phyloP scores from a whole-genome alignment of 306 rosid genomes.

The Vicia faba region DNA sequence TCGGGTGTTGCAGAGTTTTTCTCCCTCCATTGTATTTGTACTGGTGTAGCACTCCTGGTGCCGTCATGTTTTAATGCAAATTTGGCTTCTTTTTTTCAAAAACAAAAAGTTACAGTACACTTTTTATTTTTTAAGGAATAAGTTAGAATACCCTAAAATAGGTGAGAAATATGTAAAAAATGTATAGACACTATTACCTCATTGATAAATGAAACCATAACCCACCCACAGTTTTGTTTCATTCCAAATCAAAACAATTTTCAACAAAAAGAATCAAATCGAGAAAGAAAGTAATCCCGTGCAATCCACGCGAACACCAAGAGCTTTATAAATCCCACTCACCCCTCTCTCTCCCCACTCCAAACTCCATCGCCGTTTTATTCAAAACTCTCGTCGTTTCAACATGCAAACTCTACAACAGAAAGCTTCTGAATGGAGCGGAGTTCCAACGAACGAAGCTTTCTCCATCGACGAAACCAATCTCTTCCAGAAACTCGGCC shows the following conservation, averaged over 20 bases:
- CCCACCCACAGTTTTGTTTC: slow-evolving; percentile 19
- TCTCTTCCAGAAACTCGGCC: slow-evolving; percentile 72
- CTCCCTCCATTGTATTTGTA: too few relatives aligned
- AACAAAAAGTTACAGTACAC: too few relatives aligned
- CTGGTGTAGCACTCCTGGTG: too few relatives aligned
- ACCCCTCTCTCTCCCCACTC: not conserved
- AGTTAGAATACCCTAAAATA: too few relatives aligned
- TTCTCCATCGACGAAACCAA: slow-evolving; percentile 75
- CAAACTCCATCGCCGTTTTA: slow-evolving; percentile 15
- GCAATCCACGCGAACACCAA: slow-evolving; percentile 45
- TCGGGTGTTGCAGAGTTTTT: too few relatives aligned
- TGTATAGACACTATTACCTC: too few relatives aligned
- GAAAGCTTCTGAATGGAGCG: slow-evolving; percentile 89
- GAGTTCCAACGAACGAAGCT: slow-evolving; percentile 61
- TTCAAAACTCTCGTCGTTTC: slow-evolving; percentile 22
- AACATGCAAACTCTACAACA: slow-evolving; percentile 69
- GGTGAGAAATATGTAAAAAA: too few relatives aligned
- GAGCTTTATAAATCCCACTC: not conserved
- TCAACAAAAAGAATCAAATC: not conserved
- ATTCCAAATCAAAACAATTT: not conserved
- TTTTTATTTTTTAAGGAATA: too few relatives aligned
- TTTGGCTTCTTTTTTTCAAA: too few relatives aligned
- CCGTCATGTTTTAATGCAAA: too few relatives aligned
- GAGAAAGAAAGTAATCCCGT: slow-evolving; percentile 22
- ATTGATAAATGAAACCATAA: too few relatives aligned